Evolutionary conservation across 2,329 filamentous ascomycete genomes (phyloP).

Genomic region (Clathrospora elynae): DNA sequence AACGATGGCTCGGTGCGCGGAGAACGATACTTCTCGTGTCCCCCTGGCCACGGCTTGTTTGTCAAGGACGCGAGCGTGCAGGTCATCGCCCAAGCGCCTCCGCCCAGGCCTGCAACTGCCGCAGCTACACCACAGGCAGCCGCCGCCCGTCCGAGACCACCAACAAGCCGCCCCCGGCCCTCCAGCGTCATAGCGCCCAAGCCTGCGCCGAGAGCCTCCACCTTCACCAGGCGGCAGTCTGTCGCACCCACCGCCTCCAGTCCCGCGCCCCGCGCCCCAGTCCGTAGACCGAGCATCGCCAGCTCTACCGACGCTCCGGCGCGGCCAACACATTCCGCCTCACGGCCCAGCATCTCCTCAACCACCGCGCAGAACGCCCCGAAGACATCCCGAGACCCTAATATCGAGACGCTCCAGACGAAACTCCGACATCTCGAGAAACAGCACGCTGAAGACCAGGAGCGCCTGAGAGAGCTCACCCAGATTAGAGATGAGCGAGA

Average conservation of each 20-base stretch:
- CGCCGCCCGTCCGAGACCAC: conserved; percentile 6
- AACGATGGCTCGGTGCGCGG: conserved; percentile 93
- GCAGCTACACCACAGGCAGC: conserved; percentile 8
- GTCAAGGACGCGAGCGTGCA: conserved; percentile 73
- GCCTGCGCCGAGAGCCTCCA: conserved; percentile 18
- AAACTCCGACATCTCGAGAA: conserved; percentile 88
- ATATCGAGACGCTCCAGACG: conserved; percentile 81
- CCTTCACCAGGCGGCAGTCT: conserved; percentile 29
- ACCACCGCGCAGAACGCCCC: conserved; percentile 19
- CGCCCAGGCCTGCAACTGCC: conserved; percentile 37
- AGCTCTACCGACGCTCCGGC: conserved; percentile 18
- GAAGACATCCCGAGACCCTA: conserved; percentile 27
- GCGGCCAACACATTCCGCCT: conserved; percentile 9
- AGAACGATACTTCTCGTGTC: conserved; percentile 85
- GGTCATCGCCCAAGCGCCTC: conserved; percentile 53
- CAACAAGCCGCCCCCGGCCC: conserved; percentile 22
- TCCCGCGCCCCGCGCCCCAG: conserved; percentile 15
- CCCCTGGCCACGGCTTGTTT: conserved; percentile 77
- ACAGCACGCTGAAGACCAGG: conserved; percentile 80
- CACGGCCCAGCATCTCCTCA: conserved; percentile 24
- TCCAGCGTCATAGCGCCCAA: conserved; percentile 30
- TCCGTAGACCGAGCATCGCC: conserved; percentile 29
- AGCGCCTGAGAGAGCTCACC: conserved; percentile 79
- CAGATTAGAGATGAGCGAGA: conserved; percentile 76
- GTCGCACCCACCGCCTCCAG: conserved; percentile 21